phyloP scores from a whole-genome alignment of 352 stramenopile species.

The Pythium phragmiticola region DNA sequence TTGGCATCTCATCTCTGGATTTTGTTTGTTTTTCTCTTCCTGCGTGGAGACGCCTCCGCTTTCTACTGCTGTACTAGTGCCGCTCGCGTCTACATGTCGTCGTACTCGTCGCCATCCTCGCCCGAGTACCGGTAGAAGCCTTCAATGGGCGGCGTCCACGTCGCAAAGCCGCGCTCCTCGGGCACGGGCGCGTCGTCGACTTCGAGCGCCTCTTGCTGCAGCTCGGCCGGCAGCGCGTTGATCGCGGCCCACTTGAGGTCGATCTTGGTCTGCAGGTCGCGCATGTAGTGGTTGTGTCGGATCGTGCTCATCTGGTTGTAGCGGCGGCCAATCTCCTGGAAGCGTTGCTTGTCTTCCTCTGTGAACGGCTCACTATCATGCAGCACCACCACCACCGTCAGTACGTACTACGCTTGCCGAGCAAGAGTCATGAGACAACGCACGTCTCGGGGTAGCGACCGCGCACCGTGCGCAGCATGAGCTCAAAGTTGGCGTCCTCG shows the following conservation, averaged over 20 bases:
- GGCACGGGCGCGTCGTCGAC: slow-evolving; percentile 59
- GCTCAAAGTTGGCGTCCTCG: slow-evolving; percentile 77
- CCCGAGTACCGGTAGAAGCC: slow-evolving; percentile 84
- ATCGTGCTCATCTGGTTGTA: slow-evolving; percentile 83
- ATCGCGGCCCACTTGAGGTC: slow-evolving; percentile 91
- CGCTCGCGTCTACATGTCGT: slow-evolving; percentile 18
- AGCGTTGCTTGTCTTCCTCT: slow-evolving; percentile 73
- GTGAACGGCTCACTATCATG: slow-evolving; percentile 64
- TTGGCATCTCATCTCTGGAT: slow-evolving; percentile 2
- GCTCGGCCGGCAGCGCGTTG: slow-evolving; percentile 75
- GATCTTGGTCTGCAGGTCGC: slow-evolving; percentile 90
- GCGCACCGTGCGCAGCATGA: slow-evolving; percentile 81
- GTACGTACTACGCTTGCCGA: no score
- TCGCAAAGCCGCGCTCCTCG: slow-evolving; percentile 72
- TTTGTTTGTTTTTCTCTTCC: slow-evolving; percentile 5
- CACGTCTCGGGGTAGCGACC: slow-evolving; percentile 75
- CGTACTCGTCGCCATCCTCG: slow-evolving; percentile 43
- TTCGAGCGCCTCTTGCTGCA: slow-evolving; percentile 81
- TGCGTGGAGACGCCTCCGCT: slow-evolving; percentile 9
- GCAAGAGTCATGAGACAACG: slow-evolving; percentile 11
- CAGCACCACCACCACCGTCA: background rate
- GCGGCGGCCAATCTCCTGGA: slow-evolving; percentile 77
- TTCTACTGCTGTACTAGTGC: slow-evolving; percentile 17
- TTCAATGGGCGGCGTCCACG: slow-evolving; percentile 86
- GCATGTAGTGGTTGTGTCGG: slow-evolving; percentile 87